A percentile compares a stretch with the other conserved stretches of the same genome.
phyloP scores from a whole-genome alignment of 306 rosid genomes.

The Cicer bijugum region DNA sequence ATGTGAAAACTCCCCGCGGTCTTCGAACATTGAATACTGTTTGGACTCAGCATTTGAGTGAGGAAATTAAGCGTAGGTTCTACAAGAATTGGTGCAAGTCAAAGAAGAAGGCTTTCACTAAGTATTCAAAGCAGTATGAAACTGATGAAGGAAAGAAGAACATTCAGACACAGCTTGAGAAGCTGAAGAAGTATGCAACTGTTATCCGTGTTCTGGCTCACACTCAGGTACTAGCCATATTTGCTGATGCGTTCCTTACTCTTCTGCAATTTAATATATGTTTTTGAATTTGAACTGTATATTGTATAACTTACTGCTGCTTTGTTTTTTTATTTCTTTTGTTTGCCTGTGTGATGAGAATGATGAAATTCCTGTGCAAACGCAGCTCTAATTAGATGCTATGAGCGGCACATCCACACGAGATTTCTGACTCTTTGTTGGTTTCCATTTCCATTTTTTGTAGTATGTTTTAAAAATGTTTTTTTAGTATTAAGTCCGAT shows the following conservation, averaged over 20 bases:
- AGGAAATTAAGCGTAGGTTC: slow-evolving; percentile 78
- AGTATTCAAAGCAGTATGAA: slow-evolving; percentile 73
- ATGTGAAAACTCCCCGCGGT: slow-evolving; percentile 86
- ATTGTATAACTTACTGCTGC: not conserved
- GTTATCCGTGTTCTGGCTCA: slow-evolving; percentile 85
- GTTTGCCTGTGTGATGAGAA: slow-evolving; percentile 21
- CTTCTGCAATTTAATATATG: not conserved
- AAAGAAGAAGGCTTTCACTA: slow-evolving; percentile 86
- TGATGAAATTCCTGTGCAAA: slow-evolving; percentile 49
- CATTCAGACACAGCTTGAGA: slow-evolving; percentile 71
- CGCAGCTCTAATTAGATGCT: slow-evolving; percentile 44
- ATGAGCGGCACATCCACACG: slow-evolving; percentile 61
- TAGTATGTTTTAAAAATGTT: not conserved
- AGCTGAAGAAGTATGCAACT: slow-evolving; percentile 69
- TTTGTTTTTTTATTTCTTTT: not conserved
- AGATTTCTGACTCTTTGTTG: slow-evolving; percentile 51
- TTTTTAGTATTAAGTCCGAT: not conserved
- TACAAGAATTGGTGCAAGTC: slow-evolving; percentile 93
- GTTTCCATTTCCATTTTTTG: not conserved
- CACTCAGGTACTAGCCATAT: slow-evolving; percentile 62
- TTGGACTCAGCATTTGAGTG: slow-evolving; percentile 88
- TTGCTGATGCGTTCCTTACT: not conserved
- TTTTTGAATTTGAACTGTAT: not conserved
- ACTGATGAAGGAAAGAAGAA: slow-evolving; percentile 77
- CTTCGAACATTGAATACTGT: slow-evolving; percentile 80